Percentiles rank a stretch among this genome's conserved stretches.
Evolutionary conservation across 345 rosid species (phyloP).

Genomic region (Syzygium aqueum): DNA sequence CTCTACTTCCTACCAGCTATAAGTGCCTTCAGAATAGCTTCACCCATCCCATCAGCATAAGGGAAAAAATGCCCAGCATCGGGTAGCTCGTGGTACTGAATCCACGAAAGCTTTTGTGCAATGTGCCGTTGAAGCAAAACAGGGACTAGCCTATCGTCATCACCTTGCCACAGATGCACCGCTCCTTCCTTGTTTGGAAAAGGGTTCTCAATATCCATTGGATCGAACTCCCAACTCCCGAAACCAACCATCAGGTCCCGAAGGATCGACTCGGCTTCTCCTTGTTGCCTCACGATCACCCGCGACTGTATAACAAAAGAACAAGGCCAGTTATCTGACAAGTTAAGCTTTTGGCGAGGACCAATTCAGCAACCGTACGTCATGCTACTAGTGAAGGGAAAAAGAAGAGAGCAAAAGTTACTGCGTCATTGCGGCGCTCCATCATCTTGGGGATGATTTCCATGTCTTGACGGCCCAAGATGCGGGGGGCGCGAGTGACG

Average conservation of each 20-base stretch:
- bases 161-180: slow-evolving; percentile 68
- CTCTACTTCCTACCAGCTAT: slow-evolving; percentile 13
- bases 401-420: background rate
- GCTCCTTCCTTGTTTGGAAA: slow-evolving; percentile 39
- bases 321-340: background rate
- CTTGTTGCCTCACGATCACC: slow-evolving; percentile 32
- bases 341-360: background rate
- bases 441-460: slow-evolving; percentile 15
- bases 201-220: slow-evolving; percentile 51
- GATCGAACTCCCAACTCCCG: slow-evolving; percentile 71
- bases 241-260: slow-evolving; percentile 56
- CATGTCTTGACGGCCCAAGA: slow-evolving; percentile 24
- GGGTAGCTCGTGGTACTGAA: slow-evolving; percentile 44
- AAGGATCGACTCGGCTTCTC: slow-evolving; percentile 43
- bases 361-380: background rate
- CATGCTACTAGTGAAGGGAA: background rate
- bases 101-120: slow-evolving; percentile 36
- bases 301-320: slow-evolving; percentile 7
- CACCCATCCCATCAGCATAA: slow-evolving; percentile 36
- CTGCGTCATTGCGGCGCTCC: slow-evolving; percentile 1
- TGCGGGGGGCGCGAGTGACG: slow-evolving; percentile 4
- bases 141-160: slow-evolving; percentile 48
- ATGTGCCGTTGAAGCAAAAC: slow-evolving; percentile 36
- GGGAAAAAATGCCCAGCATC: slow-evolving; percentile 47
- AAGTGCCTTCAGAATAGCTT: slow-evolving; percentile 34